Base-by-base conservation (phyloP, 345 rosid species). In the Acer negundo region DNA sequence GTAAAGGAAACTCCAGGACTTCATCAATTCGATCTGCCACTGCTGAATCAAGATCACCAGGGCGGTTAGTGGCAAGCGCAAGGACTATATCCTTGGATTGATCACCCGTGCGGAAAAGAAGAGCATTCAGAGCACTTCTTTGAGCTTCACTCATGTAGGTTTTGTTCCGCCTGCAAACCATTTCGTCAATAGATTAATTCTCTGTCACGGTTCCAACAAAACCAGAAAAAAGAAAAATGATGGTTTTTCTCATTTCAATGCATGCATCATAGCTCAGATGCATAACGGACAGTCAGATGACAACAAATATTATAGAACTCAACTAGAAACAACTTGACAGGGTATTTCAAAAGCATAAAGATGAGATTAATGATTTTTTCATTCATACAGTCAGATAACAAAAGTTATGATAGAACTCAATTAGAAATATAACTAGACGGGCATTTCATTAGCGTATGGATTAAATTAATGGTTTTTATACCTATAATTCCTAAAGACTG, bases 61-160 rank as follows among this genome's bases (percentile, higher is more conserved):
- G 99, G 31, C 97, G 90, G 81, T 96, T 96, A 70, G 98, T 96
- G 53, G 99, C 98, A 16, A 96, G 98, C 24, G 95, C 97, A 79
- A 94, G 90, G 74, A 96, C 97, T 76, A 91, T 89, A 78, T 96
- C 98, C 84, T 96, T 94, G 79, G 97, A 96, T 81, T 96, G 98
- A 84, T 94, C 97, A 61, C 99, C 98, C 0, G 97, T 96, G 10
- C 92, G 94, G 82, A 85, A 96, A 77, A 96, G 99, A 17, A 94
- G 94, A 6, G 99, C 97, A 80, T 96, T 96, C 10, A 96, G 85
- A 67, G 98, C 98, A 80, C 99, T 96, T 80, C 98, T 85, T 81
- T 95, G 99, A 35, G 98, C 98, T 91, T 96, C 98, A 80, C 99
- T 96, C 98, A 94, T 94, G 82, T 90, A 91, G 75, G 89, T 96